Base-by-base conservation (phyloP, 148 eudicot species). In the Euryodendron excelsum region DNA sequence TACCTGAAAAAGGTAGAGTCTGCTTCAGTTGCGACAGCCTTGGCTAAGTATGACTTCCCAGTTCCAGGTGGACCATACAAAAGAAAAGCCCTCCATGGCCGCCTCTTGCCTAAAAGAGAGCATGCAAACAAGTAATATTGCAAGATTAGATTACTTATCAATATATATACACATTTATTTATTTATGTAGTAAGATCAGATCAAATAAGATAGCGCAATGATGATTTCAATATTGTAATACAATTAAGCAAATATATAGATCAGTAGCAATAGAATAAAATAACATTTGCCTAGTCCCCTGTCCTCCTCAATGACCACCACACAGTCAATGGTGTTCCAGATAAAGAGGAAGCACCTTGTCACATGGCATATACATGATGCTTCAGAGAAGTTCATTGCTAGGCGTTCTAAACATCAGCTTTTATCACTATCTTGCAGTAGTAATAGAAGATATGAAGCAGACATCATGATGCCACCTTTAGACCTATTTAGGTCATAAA, bases 1-100 rank as follows among this genome's bases (percentile, higher is more conserved):
- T 82, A 92, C 99, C 99, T 96, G 76, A 89, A 96, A 85, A 96
- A 96, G 18, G 98, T 93, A 10, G 99, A 96, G 85, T 96, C 99
- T 73, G 99, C 99, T 86, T 96, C 99, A 60, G 99, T 96, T 56
- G 99, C 99, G 71, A 96, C 99, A 87, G 99, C 99, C 87, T 93
- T 96, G 71, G 99, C 99, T 72, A 96, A 76, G 88, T 96, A 96
- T 68, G 99, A 96, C 77, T 96, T 96, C 69, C 99, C 99, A 33
- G 99, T 96, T 73, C 99, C 99, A 25, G 99, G 99, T 8, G 99
- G 99, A 21, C 99, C 99, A 80, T 96, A 96, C 61, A 96, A 79
- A 80, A 96, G 98, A 88, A 96, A 96, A 62, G 99, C 99, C 79
- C 97, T 96, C 99, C 99, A 96, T 62, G 99, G 98, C 10, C 91